phyloP scores from a whole-genome alignment of 2,329 filamentous ascomycete species.

The Ascochyta clinopodiicola region DNA sequence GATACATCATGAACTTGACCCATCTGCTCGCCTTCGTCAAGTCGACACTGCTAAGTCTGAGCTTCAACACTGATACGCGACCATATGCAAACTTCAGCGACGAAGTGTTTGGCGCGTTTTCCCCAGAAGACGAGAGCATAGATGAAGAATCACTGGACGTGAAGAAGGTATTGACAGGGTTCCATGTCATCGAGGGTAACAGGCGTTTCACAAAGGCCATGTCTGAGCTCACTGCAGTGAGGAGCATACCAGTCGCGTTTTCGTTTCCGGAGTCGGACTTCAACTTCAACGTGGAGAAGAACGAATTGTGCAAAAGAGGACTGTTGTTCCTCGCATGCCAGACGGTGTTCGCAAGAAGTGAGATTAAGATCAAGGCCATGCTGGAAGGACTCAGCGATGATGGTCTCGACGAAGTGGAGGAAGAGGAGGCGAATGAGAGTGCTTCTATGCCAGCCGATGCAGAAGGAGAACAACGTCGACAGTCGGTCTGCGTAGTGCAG shows the following conservation, averaged over 20 bases:
- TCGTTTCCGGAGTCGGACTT: conserved; percentile 41
- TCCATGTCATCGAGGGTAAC: conserved; percentile 32
- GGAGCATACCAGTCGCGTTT: conserved; percentile 30
- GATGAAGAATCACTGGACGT: conserved; percentile 20
- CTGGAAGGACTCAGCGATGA: conserved; percentile 24
- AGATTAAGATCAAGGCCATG: conserved; percentile 32
- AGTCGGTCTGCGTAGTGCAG: conserved; percentile 3
- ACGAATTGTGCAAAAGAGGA: conserved; percentile 22
- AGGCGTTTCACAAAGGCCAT: conserved; percentile 26
- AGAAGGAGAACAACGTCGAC: not conserved
- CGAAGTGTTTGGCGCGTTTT: not conserved
- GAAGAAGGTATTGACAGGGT: conserved; percentile 29
- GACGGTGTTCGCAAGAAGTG: conserved; percentile 37
- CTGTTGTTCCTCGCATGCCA: conserved; percentile 38
- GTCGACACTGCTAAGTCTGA: conserved; percentile 17
- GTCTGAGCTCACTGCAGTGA: conserved; percentile 11
- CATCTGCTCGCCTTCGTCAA: conserved; percentile 22
- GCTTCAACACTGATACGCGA: conserved; percentile 23
- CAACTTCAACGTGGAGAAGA: conserved; percentile 21
- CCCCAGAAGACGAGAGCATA: not conserved
- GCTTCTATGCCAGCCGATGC: not conserved
- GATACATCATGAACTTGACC: conserved; percentile 31
- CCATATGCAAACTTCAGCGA: conserved; percentile 16
- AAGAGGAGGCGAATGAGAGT: not conserved
- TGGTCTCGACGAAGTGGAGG: conserved; percentile 11